Evolutionary conservation across 2,329 filamentous ascomycete species (phyloP).

Genomic region (Metarhizium guizhouense): DNA sequence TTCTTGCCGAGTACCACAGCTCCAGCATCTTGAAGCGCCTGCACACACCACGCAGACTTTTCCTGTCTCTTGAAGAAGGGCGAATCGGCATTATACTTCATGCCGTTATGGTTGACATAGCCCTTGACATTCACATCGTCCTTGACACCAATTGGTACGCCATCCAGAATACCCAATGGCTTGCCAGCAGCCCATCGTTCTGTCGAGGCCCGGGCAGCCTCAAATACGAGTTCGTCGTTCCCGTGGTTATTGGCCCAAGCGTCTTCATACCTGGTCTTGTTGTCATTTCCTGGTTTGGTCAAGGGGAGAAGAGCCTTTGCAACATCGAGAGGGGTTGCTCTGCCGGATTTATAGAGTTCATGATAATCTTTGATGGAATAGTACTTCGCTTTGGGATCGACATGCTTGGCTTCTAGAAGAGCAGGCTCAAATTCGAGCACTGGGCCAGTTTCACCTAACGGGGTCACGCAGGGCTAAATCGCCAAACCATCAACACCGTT

Average conservation of each 20-base stretch:
- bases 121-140: conserved; percentile 68
- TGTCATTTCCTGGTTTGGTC: conserved; percentile 49
- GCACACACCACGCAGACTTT: conserved; percentile 61
- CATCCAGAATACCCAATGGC: conserved; percentile 63
- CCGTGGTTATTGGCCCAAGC: conserved; percentile 64
- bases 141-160: conserved; percentile 76
- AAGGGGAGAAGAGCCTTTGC: conserved; percentile 62
- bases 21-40: conserved; percentile 63
- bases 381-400: conserved; percentile 42
- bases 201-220: conserved; percentile 65
- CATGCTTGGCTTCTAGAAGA: conserved; percentile 31
- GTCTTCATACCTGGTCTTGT: conserved; percentile 53
- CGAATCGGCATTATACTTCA: conserved; percentile 47
- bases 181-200: conserved; percentile 59
- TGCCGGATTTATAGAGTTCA: conserved; percentile 60
- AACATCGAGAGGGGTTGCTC: conserved; percentile 63
- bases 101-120: conserved; percentile 59
- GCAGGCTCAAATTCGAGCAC: conserved; percentile 33
- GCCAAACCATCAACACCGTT: not conserved
- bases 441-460: conserved; percentile 29
- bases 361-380: conserved; percentile 71
- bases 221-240: conserved; percentile 46
- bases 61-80: conserved; percentile 39
- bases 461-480: conserved; percentile 46
- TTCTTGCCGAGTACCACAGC: conserved; percentile 69